Evolutionary conservation across 345 rosid species (phyloP).

Genomic region (Abelmoschus esculentus): DNA sequence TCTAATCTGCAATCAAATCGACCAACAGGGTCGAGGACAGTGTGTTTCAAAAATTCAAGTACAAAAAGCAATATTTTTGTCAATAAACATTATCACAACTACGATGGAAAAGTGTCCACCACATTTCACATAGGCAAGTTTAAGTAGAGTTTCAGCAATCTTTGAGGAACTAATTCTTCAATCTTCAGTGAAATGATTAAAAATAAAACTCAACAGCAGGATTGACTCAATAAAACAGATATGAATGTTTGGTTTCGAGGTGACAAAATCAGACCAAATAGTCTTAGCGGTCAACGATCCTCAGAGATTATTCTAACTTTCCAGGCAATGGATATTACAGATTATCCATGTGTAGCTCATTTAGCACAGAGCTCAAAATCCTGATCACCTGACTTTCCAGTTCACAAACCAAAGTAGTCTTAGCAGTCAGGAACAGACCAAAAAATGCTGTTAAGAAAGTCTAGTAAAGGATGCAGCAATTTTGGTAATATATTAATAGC

Average conservation of each 20-base stretch:
- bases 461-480: not conserved
- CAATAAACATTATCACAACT: not conserved
- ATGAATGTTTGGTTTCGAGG: not conserved
- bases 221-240: not conserved
- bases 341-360: not conserved
- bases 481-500: slow-evolving; percentile 3
- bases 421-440: not conserved
- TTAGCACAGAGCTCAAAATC: slow-evolving; percentile 2
- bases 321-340: not conserved
- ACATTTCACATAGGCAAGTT: not conserved
- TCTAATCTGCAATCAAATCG: too few species aligned
- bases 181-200: not conserved
- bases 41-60: not conserved
- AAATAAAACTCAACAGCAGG: not conserved
- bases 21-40: not conserved
- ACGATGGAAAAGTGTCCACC: not conserved
- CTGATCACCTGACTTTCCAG: not conserved
- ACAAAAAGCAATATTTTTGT: not conserved
- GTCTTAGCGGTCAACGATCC: too few species aligned
- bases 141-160: not conserved
- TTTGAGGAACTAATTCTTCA: not conserved
- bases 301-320: not conserved
- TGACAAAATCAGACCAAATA: not conserved
- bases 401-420: not conserved
- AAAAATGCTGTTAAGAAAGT: not conserved